Evolutionary conservation across 2,329 filamentous ascomycete species (phyloP).

Genomic region (Neopestalotiopsis sp.): DNA sequence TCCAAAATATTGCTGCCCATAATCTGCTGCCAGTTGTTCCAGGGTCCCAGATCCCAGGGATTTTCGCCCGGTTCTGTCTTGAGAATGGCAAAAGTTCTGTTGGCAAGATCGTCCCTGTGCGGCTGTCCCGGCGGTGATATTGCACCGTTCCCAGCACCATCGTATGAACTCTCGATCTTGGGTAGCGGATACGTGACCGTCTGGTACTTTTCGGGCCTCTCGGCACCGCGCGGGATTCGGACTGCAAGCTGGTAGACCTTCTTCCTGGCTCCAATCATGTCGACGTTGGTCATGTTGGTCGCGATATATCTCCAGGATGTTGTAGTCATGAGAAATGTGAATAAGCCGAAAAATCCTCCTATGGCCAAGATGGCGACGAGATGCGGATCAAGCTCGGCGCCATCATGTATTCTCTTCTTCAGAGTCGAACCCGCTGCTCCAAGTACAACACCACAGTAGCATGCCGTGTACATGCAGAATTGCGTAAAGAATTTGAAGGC

Average conservation of each 20-base stretch:
- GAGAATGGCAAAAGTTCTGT: constrained; percentile 79
- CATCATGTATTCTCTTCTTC: constrained; percentile 55
- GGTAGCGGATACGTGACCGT: constrained; percentile 66
- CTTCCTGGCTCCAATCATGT: constrained; percentile 68
- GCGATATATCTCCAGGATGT: constrained; percentile 74
- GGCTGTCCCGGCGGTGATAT: constrained; percentile 25
- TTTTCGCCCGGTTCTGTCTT: constrained; percentile 77
- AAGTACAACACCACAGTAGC: constrained; percentile 71
- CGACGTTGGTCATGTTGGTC: constrained; percentile 83
- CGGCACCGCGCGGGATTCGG: constrained; percentile 62
- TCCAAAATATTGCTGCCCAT: constrained; percentile 77
- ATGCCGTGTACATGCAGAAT: constrained; percentile 75
- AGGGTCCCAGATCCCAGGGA: constrained; percentile 78
- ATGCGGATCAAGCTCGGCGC: constrained; percentile 55
- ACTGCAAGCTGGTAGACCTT: constrained; percentile 78
- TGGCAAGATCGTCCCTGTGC: constrained; percentile 52
- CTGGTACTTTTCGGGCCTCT: constrained; percentile 46
- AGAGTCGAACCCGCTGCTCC: constrained; percentile 70
- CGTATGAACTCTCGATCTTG: constrained; percentile 28
- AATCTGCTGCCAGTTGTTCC: constrained; percentile 76
- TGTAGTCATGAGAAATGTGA: constrained; percentile 76
- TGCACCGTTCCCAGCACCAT: constrained; percentile 23
- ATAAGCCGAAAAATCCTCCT: constrained; percentile 78
- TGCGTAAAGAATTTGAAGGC: constrained; percentile 93
- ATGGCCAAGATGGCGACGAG: constrained; percentile 72